phyloP scores from a whole-genome alignment of 2,329 filamentous ascomycete genomes.

The Fusarium subtropicale region DNA sequence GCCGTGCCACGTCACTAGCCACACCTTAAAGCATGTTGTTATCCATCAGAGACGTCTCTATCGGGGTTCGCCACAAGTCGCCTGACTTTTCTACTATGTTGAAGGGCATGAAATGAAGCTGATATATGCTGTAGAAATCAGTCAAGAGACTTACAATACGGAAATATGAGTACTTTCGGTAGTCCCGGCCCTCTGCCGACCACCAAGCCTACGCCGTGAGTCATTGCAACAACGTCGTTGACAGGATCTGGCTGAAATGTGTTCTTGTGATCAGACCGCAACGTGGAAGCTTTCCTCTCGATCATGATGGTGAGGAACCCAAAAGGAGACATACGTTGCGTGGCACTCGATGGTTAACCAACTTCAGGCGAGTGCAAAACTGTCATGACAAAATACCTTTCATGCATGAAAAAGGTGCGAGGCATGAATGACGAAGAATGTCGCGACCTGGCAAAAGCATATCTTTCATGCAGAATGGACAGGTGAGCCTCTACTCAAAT shows the following conservation, averaged over 20 bases:
- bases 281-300: conserved; percentile 90
- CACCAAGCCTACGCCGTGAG: conserved; percentile 77
- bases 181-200: conserved; percentile 74
- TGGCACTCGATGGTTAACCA: conserved; percentile 15
- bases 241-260: conserved; percentile 25
- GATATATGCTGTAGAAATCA: conserved; percentile 18
- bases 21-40: conserved; percentile 37
- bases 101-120: conserved; percentile 19
- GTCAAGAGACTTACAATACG: conserved; percentile 20
- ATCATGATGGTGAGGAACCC: conserved; percentile 75
- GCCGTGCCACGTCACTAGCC: conserved; percentile 43
- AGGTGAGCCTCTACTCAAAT: conserved; percentile 66
- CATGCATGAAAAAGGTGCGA: conserved; percentile 84
- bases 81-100: conserved; percentile 32
- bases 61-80: conserved; percentile 38
- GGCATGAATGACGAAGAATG: conserved; percentile 91
- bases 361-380: conserved; percentile 87
- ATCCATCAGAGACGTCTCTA: conserved; percentile 33
- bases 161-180: conserved; percentile 72
- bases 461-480: conserved; percentile 94
- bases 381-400: conserved; percentile 85
- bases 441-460: conserved; percentile 85
- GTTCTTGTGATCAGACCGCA: conserved; percentile 71
- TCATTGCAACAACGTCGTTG: conserved; percentile 32
- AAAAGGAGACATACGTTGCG: not conserved